Evolutionary conservation across 192 early-diverging fungal species (phyloP), one percentile per base, ranked within the genome.

Genomic region (Backusella morwellensis): DNA sequence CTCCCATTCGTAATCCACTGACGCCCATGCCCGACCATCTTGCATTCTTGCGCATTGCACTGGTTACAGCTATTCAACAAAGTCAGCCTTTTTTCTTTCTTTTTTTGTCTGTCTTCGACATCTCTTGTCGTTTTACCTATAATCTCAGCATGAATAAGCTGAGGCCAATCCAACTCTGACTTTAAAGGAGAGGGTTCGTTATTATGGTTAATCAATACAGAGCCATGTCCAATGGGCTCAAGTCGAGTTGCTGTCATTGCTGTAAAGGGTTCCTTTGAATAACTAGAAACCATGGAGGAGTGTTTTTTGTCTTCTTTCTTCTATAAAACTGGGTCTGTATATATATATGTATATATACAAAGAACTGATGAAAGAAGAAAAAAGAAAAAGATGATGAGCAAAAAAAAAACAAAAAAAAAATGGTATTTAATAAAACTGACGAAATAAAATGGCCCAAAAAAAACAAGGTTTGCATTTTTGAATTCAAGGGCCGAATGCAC

Each of bases 31-130:
- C 88, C 38, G 88, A 85, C 94, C 94, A 96, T 38, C 93, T 89
- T 66, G 92, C 90, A 83, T 94, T 95, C 80, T 91, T 92, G 23
- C 92, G 85, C 93, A 96, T 94, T 38, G 92, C 91, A 74, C 85
- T 90, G 15, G 90, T 91, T 32, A 96, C 93, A 70, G 80, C 80
- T 82, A 17, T 41, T 17, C 41, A 26, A 6, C n/a, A 44, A n/a
- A 75, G 19, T 66, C 23, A 47, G 17, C 19, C 42, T 44, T 44
- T 23, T n/a, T 32, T 19, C 44, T 66, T n/a, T 40, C 34, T 40
- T 21, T 29, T 26, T 3, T 21, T 38, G 17, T 19, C 23, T 7
- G n/a, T 42, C 1, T 42, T 11, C 9, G 6, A 11, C 9, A 1
- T 7, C 9, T 42, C 11, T 42, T 42, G 8, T 42, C 1, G 7